Conservation (phyloP, 2,329 filamentous ascomycete genomes). For the Pseudonectria foliicola region DNA sequence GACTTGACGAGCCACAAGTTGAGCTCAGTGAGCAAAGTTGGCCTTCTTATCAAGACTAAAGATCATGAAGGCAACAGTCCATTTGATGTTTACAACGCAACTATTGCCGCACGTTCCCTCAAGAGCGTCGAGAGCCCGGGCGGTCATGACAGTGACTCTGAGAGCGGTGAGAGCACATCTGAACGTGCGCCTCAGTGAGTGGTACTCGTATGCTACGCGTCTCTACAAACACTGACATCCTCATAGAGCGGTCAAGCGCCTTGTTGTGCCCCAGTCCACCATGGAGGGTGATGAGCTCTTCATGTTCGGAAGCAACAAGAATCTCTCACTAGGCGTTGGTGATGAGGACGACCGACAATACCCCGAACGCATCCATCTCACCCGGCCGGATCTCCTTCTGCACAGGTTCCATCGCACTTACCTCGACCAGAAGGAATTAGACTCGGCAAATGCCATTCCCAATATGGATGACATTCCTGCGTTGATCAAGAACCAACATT, state of each 20-base stretch:
- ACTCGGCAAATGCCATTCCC: slow-evolving; percentile 20
- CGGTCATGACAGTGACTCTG: slow-evolving; percentile 44
- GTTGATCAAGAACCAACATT: slow-evolving; percentile 61
- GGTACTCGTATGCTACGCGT: neutral
- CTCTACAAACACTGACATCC: slow-evolving; percentile 7
- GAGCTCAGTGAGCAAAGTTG: slow-evolving; percentile 53
- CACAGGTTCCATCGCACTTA: slow-evolving; percentile 66
- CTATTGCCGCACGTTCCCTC: slow-evolving; percentile 71
- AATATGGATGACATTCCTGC: slow-evolving; percentile 56
- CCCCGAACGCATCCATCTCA: slow-evolving; percentile 73
- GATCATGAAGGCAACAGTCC: slow-evolving; percentile 92
- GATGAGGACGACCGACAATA: slow-evolving; percentile 93
- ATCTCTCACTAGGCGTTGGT: slow-evolving; percentile 85
- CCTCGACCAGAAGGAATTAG: slow-evolving; percentile 39
- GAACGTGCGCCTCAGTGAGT: slow-evolving; percentile 25
- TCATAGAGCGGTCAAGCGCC: slow-evolving; percentile 13
- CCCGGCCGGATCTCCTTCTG: slow-evolving; percentile 70
- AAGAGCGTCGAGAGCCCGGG: slow-evolving; percentile 41
- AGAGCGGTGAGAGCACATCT: slow-evolving; percentile 43
- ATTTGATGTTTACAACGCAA: slow-evolving; percentile 85
- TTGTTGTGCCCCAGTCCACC: slow-evolving; percentile 12
- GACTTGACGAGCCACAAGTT: slow-evolving; percentile 55
- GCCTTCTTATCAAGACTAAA: slow-evolving; percentile 85
- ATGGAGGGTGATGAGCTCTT: slow-evolving; percentile 73
- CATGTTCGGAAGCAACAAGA: slow-evolving; percentile 94